Conservation (phyloP, 2,329 filamentous ascomycete genomes). For the Diaporthe citriasiana region DNA sequence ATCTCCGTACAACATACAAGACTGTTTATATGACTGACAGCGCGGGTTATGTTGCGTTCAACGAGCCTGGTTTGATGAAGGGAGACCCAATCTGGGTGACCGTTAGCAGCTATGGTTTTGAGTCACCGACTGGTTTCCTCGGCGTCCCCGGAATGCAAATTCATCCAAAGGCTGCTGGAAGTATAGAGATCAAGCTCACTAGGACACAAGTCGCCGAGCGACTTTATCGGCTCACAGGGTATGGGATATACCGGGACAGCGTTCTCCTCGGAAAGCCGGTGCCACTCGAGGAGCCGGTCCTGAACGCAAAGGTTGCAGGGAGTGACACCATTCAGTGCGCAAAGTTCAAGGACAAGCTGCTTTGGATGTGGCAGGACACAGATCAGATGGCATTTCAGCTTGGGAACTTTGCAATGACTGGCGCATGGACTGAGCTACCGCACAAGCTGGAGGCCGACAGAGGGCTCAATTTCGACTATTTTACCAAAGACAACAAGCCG, state of each 20-base stretch:
- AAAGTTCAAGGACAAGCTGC: constrained; percentile 32
- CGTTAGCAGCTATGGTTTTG: constrained; percentile 42
- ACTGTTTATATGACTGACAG: constrained; percentile 41
- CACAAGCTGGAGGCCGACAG: constrained; percentile 31
- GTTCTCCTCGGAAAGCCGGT: constrained; percentile 36
- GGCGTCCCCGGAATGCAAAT: constrained; percentile 34
- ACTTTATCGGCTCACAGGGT: constrained; percentile 40
- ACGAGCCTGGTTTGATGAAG: constrained; percentile 40
- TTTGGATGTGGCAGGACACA: constrained; percentile 44
- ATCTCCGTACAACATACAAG: constrained; percentile 40
- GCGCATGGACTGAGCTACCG: constrained; percentile 37
- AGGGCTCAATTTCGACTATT: constrained; percentile 37
- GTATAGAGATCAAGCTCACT: constrained; percentile 38
- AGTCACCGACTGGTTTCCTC: constrained; percentile 39
- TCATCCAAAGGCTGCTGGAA: constrained; percentile 18
- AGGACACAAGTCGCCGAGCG: constrained; percentile 39
- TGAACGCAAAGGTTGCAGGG: constrained; percentile 41
- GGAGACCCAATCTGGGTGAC: constrained; percentile 41
- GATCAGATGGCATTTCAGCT: constrained; percentile 39
- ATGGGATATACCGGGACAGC: constrained; percentile 40
- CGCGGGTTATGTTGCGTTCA: constrained; percentile 42
- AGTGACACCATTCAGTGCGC: constrained; percentile 42
- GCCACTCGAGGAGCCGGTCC: constrained; percentile 18
- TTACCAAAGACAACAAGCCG: constrained; percentile 28
- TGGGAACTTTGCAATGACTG: constrained; percentile 42